Base-by-base conservation (phyloP, 495 filamentous ascomycete genomes). In the Amniculicola lignicola region DNA sequence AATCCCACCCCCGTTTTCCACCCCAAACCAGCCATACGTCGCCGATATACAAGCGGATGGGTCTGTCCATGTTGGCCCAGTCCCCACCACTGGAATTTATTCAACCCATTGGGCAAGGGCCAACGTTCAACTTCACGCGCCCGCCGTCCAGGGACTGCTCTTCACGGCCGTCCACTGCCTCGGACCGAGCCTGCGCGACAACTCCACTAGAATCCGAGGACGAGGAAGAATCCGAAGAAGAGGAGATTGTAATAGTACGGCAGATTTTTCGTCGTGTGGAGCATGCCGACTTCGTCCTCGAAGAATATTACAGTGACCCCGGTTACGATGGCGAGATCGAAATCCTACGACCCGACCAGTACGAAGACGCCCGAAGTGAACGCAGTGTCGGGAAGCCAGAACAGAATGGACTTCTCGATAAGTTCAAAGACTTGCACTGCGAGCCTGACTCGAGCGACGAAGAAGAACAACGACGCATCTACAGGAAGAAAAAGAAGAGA, bases 241-340 rank as follows among this genome's bases (percentile, higher is more conserved):
- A 61, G 27, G 38, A 31, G 21, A 18, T 40, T 6, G 16, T 40
- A 18, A 40, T 9, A 40, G 10, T 18, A 9, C 6, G 10, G 11
- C 24, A 25, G 16, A 22, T 41, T 25, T 9, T 24, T 36, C 46
- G 57, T 46, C 36, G 36, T 36, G 52, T 61, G 41, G 61, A 62
- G 18, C 18, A 57, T 12, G 51, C 57, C 47, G 60, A 59, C 16
- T 62, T 70, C 51, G 53, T 54, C 14, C 37, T 71, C 25, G 69
- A 71, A 36, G 66, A 68, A 41, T 51, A 54, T 36, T 15, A 62
- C 22, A 65, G 55, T 46, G 67, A 70, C 25, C 46, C 46, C 18
- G 64, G 43, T 24, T 63, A 66, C 31, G 69, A 67, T 36, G 63
- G 59, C 28, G 68, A 69, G 33, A 63, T 62, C 15, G 68, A 72